A percentile compares a stretch with the other conserved stretches of the same genome.
Evolutionary conservation across 2,329 filamentous ascomycete genomes (phyloP).

Genomic region (Epichloe elymi): DNA sequence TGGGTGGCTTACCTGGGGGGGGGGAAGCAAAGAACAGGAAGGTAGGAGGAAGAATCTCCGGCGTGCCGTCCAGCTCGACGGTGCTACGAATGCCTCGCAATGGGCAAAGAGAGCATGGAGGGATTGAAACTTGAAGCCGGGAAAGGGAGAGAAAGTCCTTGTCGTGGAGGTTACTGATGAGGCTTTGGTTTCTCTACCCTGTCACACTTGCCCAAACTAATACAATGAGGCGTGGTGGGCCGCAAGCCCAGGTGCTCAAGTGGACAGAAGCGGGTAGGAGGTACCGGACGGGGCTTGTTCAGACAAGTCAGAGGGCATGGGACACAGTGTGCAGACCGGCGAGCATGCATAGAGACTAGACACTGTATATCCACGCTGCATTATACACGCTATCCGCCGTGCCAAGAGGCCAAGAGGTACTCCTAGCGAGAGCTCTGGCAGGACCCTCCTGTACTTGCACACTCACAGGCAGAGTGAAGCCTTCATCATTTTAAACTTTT

Average conservation of each 20-base stretch:
- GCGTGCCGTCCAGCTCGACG: constrained; percentile 23
- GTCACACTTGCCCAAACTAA: constrained; percentile 19
- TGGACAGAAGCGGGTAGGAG: background rate
- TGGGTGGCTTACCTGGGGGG: constrained; percentile 18
- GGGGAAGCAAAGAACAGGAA: constrained; percentile 14
- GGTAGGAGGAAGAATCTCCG: constrained; percentile 13
- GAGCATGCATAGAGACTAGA: no score
- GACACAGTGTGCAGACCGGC: constrained; percentile 1
- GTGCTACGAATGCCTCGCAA: constrained; percentile 27
- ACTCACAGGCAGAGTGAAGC: background rate
- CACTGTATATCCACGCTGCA: background rate
- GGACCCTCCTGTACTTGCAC: background rate
- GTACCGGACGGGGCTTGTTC: background rate
- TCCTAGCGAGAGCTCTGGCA: background rate
- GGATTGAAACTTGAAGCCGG: constrained; percentile 11
- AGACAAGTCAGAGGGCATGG: background rate
- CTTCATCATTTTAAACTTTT: background rate
- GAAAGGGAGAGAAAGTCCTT: constrained; percentile 13
- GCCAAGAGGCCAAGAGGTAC: no score
- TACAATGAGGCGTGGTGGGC: constrained; percentile 16
- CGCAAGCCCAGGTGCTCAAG: constrained; percentile 6
- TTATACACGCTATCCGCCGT: no score
- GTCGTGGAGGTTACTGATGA: constrained; percentile 22
- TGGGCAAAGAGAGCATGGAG: constrained; percentile 23
- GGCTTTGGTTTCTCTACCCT: constrained; percentile 29